Conservation (phyloP, 306 rosid genomes). For the Rubus parviflorus region DNA sequence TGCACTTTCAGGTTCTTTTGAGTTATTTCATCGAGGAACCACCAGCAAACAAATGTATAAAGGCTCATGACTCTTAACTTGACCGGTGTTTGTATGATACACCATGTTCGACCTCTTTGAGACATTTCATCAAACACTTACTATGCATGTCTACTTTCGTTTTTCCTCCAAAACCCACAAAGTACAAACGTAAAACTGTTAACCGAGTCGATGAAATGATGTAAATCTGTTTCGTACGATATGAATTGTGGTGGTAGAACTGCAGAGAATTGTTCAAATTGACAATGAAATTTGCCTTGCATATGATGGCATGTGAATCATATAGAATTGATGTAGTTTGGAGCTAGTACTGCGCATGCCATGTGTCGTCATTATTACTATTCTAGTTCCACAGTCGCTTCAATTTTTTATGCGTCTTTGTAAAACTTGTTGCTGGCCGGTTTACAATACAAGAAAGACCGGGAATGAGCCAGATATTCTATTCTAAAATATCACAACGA, state of each 20-base stretch:
- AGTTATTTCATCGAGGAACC: too few species aligned
- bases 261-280: not conserved
- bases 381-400: not conserved
- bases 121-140: not conserved
- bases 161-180: not conserved
- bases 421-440: slow-evolving; percentile 14
- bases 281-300: slow-evolving; percentile 9
- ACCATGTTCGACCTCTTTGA: not conserved
- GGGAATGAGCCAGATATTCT: not conserved
- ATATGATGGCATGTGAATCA: slow-evolving; percentile 2
- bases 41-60: not conserved
- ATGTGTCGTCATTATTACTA: slow-evolving; percentile 13
- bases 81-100: not conserved
- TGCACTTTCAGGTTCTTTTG: too few species aligned
- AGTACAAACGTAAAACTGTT: not conserved
- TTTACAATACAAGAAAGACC: not conserved
- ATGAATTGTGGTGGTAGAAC: not conserved
- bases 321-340: not conserved
- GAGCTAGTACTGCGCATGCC: slow-evolving; percentile 1
- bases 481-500: not conserved
- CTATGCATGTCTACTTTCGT: not conserved
- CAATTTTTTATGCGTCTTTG: not conserved
- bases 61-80: not conserved
- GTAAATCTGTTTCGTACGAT: not conserved
- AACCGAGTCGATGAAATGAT: not conserved